These are phyloP conservation scores for Populus davidiana DNA, from an alignment of 345 rosid genomes.

Conservation along the genomic window DNA sequence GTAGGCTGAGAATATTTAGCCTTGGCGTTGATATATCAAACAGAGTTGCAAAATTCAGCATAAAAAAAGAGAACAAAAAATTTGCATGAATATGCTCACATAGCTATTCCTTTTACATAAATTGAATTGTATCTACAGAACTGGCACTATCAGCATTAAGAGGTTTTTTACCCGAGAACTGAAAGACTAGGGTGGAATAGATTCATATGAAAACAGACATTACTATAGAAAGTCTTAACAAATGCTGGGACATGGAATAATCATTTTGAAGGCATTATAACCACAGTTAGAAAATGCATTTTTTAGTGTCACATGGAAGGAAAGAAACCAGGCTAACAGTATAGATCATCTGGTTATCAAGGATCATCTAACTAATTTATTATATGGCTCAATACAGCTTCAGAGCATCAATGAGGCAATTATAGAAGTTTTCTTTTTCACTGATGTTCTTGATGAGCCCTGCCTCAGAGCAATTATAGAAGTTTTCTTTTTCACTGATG, in stretches of 20 bases:
- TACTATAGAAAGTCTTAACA: background rate
- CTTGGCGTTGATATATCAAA: background rate
- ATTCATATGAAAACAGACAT: background rate
- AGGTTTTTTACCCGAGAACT: background rate
- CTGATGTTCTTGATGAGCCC: no score
- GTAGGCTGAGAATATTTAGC: background rate
- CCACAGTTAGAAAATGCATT: background rate
- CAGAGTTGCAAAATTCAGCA: background rate
- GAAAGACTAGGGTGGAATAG: background rate
- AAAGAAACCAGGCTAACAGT: background rate
- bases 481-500: no score
- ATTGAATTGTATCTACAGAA: background rate
- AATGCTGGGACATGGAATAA: background rate
- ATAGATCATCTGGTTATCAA: background rate
- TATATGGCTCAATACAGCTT: background rate
- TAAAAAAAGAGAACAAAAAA: background rate
- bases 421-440: no score
- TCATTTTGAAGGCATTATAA: background rate
- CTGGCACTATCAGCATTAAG: background rate
- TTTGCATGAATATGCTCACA: background rate
- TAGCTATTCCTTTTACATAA: background rate
- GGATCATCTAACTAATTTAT: background rate
- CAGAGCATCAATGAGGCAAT: background rate
- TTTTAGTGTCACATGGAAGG: background rate
- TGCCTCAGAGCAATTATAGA: no score